phyloP scores from a whole-genome alignment of 2,329 filamentous ascomycete genomes.

The Falciphora oryzae region DNA sequence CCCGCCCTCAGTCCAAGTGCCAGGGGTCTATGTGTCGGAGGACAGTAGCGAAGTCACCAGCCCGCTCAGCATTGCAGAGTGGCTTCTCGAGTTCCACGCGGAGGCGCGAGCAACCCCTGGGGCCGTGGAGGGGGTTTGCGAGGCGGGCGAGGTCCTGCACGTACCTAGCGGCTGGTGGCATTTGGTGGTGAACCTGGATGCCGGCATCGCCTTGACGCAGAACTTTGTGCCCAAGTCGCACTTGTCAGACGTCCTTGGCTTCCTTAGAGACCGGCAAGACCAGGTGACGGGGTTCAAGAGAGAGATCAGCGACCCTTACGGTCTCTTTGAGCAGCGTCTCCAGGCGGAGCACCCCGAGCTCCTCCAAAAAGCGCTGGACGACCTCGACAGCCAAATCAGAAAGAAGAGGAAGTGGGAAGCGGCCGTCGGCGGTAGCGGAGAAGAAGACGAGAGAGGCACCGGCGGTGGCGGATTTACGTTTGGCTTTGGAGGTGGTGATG shows the following conservation, averaged over 20 bases:
- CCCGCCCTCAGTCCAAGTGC: constrained; percentile 69
- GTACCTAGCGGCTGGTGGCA: constrained; percentile 98
- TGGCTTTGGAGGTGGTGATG: constrained; percentile 42
- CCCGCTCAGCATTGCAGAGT: constrained; percentile 93
- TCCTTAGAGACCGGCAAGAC: constrained; percentile 74
- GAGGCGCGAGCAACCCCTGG: constrained; percentile 71
- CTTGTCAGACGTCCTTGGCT: constrained; percentile 68
- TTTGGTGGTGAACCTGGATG: constrained; percentile 82
- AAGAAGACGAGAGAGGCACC: constrained; percentile 24
- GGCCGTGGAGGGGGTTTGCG: constrained; percentile 81
- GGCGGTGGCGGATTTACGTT: constrained; percentile 50
- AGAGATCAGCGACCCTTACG: constrained; percentile 65
- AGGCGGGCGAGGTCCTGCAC: constrained; percentile 79
- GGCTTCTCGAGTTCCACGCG: constrained; percentile 82
- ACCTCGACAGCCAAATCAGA: constrained; percentile 57
- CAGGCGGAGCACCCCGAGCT: constrained; percentile 56
- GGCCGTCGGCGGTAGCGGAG: constrained; percentile 50
- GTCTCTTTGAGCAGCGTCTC: constrained; percentile 68
- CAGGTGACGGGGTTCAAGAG: constrained; percentile 83
- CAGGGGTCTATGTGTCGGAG: constrained; percentile 82
- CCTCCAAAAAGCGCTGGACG: constrained; percentile 52
- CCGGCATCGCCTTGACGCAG: constrained; percentile 84
- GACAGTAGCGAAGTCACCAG: constrained; percentile 92
- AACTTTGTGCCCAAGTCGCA: constrained; percentile 84
- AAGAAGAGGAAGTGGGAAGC: constrained; percentile 86